Evolutionary conservation across 805 yeast genomes (phyloP).

Genomic region (Candida adriatica): DNA sequence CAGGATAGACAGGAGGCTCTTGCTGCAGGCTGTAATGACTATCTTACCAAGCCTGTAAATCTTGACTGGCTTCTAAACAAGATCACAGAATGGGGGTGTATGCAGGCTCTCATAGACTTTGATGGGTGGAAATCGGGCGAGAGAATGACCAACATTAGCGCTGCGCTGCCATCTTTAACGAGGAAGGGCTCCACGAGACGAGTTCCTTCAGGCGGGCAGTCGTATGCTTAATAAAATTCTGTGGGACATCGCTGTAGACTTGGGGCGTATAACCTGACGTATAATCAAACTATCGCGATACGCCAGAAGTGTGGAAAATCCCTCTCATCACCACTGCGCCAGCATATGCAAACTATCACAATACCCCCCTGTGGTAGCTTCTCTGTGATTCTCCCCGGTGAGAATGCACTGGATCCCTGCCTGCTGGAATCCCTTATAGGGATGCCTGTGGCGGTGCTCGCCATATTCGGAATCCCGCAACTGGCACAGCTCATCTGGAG

Average conservation of each 20-base stretch:
- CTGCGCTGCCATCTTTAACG: conserved; percentile 22
- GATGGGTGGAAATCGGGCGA: conserved; percentile 76
- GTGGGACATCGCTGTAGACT: too few relatives aligned
- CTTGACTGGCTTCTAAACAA: conserved; percentile 90
- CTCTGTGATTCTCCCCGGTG: conserved; percentile 15
- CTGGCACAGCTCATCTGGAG: conserved; percentile 4
- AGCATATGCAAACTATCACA: too few relatives aligned
- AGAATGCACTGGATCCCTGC: conserved; percentile 24
- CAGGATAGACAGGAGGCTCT: conserved; percentile 86
- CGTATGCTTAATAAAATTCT: neutral
- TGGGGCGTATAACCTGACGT: too few relatives aligned
- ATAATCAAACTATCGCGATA: too few relatives aligned
- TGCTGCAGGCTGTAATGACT: conserved; percentile 97
- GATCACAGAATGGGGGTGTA: conserved; percentile 97
- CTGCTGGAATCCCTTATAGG: conserved; percentile 13
- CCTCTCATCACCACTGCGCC: too few relatives aligned
- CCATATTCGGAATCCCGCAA: conserved; percentile 15
- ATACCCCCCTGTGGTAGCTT: too few relatives aligned
- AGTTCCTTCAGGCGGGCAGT: conserved; percentile 1
- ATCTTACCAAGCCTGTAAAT: conserved; percentile 91
- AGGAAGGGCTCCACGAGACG: conserved; percentile 14
- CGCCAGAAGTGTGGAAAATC: too few relatives aligned
- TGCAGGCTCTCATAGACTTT: conserved; percentile 95
- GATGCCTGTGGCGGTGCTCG: conserved; percentile 7
- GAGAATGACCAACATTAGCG: conserved; percentile 31